Conservation (phyloP, 177 flowering plant species). For the Vitis hybrid region DNA sequence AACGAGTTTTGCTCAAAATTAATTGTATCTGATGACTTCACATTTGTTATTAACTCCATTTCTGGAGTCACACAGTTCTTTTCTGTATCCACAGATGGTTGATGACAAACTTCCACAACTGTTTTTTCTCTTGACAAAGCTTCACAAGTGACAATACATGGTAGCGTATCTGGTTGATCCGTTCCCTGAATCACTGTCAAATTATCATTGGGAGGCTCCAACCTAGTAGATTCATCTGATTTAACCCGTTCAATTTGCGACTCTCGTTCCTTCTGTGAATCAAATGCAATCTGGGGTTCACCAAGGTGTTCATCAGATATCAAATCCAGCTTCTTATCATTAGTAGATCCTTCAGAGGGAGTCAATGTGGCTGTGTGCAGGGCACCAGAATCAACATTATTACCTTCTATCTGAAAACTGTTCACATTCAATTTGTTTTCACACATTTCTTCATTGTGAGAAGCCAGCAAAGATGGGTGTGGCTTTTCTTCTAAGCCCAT, state of each 20-base stretch:
- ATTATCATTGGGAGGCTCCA: constrained; percentile 1
- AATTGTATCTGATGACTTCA: constrained; percentile 16
- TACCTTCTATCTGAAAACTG: not conserved
- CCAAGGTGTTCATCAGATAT: not conserved
- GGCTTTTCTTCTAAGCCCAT: constrained; percentile 18
- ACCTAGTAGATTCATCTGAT: not conserved
- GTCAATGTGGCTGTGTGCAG: not conserved
- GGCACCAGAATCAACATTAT: not conserved
- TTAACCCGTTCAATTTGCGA: not conserved
- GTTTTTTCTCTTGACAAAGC: constrained; percentile 9
- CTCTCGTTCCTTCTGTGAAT: constrained; percentile 1
- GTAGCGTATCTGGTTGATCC: constrained; percentile 4
- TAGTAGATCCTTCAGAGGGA: not conserved
- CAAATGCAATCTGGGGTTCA: not conserved
- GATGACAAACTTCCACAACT: constrained; percentile 1
- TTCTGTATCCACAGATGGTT: constrained; percentile 10
- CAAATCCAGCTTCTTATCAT: not conserved
- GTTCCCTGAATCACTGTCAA: not conserved
- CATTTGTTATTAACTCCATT: constrained; percentile 1
- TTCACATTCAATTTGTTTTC: not conserved
- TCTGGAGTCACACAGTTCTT: constrained; percentile 1
- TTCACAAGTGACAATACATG: not conserved
- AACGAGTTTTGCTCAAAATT: constrained; percentile 9
- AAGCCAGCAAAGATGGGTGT: not conserved
- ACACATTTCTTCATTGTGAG: constrained; percentile 11